Evolutionary conservation across 371 early-diverging fungal species (phyloP), one percentile per base, ranked within the genome.

Genomic region (Chytridium lagenaria): DNA sequence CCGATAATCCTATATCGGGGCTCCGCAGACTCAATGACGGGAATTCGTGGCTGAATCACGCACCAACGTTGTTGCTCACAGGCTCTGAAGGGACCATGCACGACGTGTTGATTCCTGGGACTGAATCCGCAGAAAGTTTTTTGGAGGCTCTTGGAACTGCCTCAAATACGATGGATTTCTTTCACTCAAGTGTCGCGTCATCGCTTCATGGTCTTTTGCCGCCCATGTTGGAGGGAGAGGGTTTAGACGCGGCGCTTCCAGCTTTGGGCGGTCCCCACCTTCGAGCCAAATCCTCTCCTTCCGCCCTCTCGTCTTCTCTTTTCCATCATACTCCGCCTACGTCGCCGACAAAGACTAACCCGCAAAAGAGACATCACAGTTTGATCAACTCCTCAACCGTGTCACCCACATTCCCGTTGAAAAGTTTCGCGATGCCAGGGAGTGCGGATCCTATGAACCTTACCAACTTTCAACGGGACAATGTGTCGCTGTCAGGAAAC

Each of bases 71-170:
- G 26, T 23, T 52, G 5, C 26, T 52, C 5, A 52, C 55, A 10
- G 55, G 55, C n/a, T 52, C 55, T 10, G 16, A 52, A 12, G 55
- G 55, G 16, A 15, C 55, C 26, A 52, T 52, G 55, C 55, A 52
- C 23, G 55, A 52, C 26, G 55, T 52, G 12, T 5, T 23, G 5
- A 52, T 52, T 26, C 55, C 55, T 52, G 55, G 26, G 26, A 23
- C 7, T 23, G 55, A 52, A 5, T 5, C 7, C n/a, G 26, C 55
- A 22, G 55, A 52, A 52, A n/a, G n/a, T 26, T 52, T 52, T 26
- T 26, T 52, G 55, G 55, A 52, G n/a, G 55, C 55, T 10, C 26
- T 52, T n/a, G 55, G 55, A 5, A 26, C 55, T 19, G 44, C n/a
- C n/a, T n/a, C n/a, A n/a, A n/a, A n/a, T n/a, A n/a, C n/a, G n/a